phyloP scores from a whole-genome alignment of 2,329 filamentous ascomycete species.

The Exutisphaerella laricina region DNA sequence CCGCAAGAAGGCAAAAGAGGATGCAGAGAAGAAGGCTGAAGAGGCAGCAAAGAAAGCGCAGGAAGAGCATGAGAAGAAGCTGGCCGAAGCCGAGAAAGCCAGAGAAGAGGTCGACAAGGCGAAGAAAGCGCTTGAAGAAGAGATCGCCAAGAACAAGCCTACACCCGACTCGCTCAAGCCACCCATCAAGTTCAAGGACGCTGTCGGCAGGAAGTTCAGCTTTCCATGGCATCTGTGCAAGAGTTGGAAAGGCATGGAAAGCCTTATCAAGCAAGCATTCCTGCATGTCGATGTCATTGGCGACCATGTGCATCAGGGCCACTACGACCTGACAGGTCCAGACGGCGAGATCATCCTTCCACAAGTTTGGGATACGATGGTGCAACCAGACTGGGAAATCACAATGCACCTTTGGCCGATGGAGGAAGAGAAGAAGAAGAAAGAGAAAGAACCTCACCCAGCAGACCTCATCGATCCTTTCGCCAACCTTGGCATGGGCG shows the following conservation, averaged over 20 bases:
- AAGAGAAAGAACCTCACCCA: constrained; percentile 10
- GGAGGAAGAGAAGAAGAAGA: constrained; percentile 23
- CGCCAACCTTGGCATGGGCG: constrained; percentile 12
- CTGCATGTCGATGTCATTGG: constrained; percentile 43
- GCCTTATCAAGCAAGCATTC: constrained; percentile 47
- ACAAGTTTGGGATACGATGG: constrained; percentile 45
- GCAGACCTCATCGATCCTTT: constrained; percentile 15
- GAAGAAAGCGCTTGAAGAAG: constrained; percentile 45
- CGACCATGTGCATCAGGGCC: constrained; percentile 42
- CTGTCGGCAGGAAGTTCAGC: constrained; percentile 83
- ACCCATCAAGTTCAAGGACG: constrained; percentile 86
- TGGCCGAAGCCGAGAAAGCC: constrained; percentile 49
- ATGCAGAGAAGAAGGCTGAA: background rate
- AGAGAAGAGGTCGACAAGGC: constrained; percentile 47
- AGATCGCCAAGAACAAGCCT: constrained; percentile 43
- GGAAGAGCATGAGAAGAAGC: constrained; percentile 47
- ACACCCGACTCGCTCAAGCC: constrained; percentile 56
- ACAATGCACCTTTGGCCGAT: constrained; percentile 49
- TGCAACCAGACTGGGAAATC: constrained; percentile 45
- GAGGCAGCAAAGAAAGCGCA: constrained; percentile 42
- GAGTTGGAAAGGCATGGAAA: constrained; percentile 51
- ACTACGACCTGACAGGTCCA: constrained; percentile 45
- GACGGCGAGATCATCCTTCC: constrained; percentile 47
- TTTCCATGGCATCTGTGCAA: constrained; percentile 83
- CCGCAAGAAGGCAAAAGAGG: constrained; percentile 37